These are phyloP conservation scores for Hypericum perforatum DNA, from an alignment of 345 rosid species.

Conservation along the genomic window DNA sequence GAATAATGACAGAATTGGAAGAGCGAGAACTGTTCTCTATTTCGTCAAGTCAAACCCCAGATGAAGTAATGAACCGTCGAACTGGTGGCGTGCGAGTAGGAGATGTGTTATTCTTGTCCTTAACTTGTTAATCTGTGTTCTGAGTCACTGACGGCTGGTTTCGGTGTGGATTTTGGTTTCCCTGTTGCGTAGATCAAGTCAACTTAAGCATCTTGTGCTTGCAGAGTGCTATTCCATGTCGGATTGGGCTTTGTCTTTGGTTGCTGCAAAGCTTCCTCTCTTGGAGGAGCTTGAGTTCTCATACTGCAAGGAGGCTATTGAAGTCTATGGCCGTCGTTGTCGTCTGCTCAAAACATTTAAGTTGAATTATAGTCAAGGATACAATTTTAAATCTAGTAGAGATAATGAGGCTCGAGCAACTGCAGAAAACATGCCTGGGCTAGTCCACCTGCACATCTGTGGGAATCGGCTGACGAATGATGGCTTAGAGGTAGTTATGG, in stretches of 20 bases:
- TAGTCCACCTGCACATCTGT: conserved; percentile 44
- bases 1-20: no score
- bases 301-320: conserved; percentile 21
- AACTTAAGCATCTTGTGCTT: conserved; percentile 37
- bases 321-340: conserved; percentile 27
- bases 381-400: no score
- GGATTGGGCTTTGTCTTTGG: conserved; percentile 30
- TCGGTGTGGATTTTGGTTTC: conserved; percentile 1
- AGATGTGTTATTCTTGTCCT: no score
- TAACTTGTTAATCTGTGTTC: neutral
- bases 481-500: conserved; percentile 55
- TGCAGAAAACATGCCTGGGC: conserved; percentile 45
- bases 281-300: conserved; percentile 56
- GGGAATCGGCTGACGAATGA: conserved; percentile 42
- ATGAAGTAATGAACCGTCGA: no score
- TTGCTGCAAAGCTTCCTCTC: conserved; percentile 34
- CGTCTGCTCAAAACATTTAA: conserved; percentile 35
- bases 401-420: conserved; percentile 53
- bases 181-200: conserved; percentile 34
- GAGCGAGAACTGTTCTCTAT: no score
- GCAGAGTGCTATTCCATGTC: conserved; percentile 22
- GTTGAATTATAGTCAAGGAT: conserved; percentile 22
- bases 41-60: no score
- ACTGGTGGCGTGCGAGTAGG: no score
- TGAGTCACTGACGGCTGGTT: conserved; percentile 2